phyloP scores from a whole-genome alignment of 257 asterid species.

The Catharanthus roseus region DNA sequence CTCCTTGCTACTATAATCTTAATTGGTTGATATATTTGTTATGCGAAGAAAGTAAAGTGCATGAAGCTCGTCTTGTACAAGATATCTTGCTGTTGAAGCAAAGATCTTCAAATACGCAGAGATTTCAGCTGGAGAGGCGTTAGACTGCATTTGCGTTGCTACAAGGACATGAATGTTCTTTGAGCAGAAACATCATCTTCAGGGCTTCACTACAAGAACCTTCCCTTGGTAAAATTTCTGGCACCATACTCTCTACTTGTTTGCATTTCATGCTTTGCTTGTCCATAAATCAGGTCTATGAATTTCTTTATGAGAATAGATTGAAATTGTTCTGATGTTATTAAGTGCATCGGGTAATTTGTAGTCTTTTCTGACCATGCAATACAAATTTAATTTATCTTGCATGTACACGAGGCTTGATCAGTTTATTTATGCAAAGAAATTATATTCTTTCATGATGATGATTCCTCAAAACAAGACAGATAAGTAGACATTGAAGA shows the following conservation, averaged over 20 bases:
- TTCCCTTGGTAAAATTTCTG: not conserved
- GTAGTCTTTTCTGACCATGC: not conserved
- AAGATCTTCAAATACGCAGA: slow-evolving; percentile 3
- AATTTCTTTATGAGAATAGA: not conserved
- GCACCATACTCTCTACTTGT: not conserved
- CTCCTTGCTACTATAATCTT: slow-evolving; percentile 41
- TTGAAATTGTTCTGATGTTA: not conserved
- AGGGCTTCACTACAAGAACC: not conserved
- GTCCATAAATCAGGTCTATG: not conserved
- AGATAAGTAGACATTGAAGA: not conserved
- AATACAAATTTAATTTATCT: not conserved
- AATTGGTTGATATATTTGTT: slow-evolving; percentile 30
- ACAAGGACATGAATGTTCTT: not conserved
- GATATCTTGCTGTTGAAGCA: slow-evolving; percentile 20
- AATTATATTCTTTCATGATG: not conserved
- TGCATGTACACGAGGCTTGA: not conserved
- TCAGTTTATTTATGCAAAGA: not conserved
- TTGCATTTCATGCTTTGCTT: not conserved
- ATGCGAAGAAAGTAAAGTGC: slow-evolving; percentile 24
- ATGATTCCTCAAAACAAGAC: not conserved
- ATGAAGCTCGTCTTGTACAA: slow-evolving; percentile 25
- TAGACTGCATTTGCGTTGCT: not conserved
- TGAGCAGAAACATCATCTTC: not conserved
- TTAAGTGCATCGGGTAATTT: not conserved
- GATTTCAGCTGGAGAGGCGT: not conserved